Evolutionary conservation across 192 early-diverging fungal species (phyloP).

Genomic region (Oehlia diaphana): DNA sequence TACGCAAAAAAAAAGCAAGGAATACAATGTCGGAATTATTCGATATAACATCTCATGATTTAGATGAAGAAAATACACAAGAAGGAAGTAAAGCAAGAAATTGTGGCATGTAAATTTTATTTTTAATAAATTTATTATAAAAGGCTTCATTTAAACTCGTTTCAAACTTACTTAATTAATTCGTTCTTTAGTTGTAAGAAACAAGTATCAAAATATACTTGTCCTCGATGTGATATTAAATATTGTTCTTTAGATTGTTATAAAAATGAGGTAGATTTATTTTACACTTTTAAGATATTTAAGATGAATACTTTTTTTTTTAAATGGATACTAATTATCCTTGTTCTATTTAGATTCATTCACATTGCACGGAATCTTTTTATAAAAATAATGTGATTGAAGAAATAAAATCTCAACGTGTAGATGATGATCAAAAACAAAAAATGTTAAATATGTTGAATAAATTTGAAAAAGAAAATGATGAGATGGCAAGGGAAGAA

Average conservation of each 20-base stretch:
- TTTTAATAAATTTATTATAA: neutral
- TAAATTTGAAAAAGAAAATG: slow-evolving; percentile 44
- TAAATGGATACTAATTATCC: too few species aligned
- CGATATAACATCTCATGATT: neutral
- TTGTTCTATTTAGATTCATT: slow-evolving; percentile 36
- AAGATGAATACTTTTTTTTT: too few species aligned
- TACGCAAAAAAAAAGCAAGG: too few species aligned
- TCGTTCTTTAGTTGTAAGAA: slow-evolving; percentile 51
- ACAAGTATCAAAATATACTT: slow-evolving; percentile 60
- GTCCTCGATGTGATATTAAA: slow-evolving; percentile 65
- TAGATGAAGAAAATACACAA: neutral
- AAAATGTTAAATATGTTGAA: slow-evolving; percentile 54
- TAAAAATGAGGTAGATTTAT: slow-evolving; percentile 49
- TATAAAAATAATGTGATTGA: slow-evolving; percentile 56
- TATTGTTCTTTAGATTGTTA: slow-evolving; percentile 69
- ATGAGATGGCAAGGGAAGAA: slow-evolving; percentile 33
- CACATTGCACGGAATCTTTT: slow-evolving; percentile 59
- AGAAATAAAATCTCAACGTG: slow-evolving; percentile 48
- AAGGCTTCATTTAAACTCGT: neutral
- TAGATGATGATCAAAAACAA: slow-evolving; percentile 45
- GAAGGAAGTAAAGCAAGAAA: neutral
- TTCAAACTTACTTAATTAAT: neutral
- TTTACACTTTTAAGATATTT: neutral
- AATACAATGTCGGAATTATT: neutral
- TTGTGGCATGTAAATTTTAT: slow-evolving; percentile 32